Base-by-base conservation (phyloP, 2,329 filamentous ascomycete genomes). In the Colletotrichum truncatum region DNA sequence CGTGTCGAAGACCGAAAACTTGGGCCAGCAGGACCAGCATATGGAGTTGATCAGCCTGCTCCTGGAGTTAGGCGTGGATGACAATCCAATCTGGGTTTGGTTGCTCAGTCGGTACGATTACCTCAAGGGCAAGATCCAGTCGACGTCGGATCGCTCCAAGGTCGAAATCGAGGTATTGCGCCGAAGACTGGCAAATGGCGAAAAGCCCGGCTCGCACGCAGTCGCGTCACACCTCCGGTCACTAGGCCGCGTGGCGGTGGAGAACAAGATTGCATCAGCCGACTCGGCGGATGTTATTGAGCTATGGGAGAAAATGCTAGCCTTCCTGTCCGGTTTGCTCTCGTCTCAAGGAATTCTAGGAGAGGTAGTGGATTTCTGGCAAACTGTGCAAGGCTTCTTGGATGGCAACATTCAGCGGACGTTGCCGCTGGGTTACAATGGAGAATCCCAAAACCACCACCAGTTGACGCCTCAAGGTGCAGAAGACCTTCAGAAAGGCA, bases 61-160 rank as follows among this genome's bases (percentile, higher is more conserved):
- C 56, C 81, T 99, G n/a, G 95, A 99, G 76, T 83, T 99, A 18
- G 97, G 96, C 6, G 94, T 97, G 3, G 92, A 97, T 9, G 94
- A 98, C 65, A 99, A 97, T 72, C 96, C 96, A 1, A 97, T 99
- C 67, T 97, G 93, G 93, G 87, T 97, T 10, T 99, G 96, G 94
- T 87, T 99, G 25, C 82, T 95, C 59, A 97, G 93, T 73, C 90
- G 93, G 46, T 97, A 94, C 74, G 93, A 97, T 69, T 90, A 94
- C 73, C 84, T 99, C 60, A 98, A 96, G 77, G 89, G 89, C 69
- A 97, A 93, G 75, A 95, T 98, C 56, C 87, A 89, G 41, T 84
- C 87, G 0, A 91, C 90, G 12, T 93, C 93, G 55, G 94, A 98
- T 68, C 89, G 94, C n/a, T 91, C 92, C 55, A 93, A 92, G 75